Base-by-base conservation (phyloP, 2,329 filamentous ascomycete species). In the Pseudopithomyces maydicus region DNA sequence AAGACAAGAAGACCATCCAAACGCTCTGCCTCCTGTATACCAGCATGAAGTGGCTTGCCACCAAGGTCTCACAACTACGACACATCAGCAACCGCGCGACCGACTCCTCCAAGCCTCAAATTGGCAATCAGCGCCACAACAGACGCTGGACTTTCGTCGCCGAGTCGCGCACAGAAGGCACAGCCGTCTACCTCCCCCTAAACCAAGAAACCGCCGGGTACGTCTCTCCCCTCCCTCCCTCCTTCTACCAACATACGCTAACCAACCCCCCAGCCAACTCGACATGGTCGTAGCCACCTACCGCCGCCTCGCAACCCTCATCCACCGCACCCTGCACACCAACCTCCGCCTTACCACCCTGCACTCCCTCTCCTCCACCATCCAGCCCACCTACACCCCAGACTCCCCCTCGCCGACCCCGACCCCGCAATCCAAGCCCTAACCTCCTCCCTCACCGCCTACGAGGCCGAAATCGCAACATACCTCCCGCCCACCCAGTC, bases 31-130 rank as follows among this genome's bases (percentile, higher is more conserved):
- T 97, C 38, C 81, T 99, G 35, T 96, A 97, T 75, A 97, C 93
- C 48, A 97, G 93, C 79, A 96, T 98, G 92, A 95, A 96, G 81
- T 99, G 95, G 95, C 85, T 99, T 35, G 88, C 90, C 19, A 89
- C 89, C 65, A 95, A 94, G 77, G 87, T 96, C 41, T 80, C 84
- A n/a, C 83, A 90, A 55, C 82, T 99, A 52, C 86, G 95, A 41
- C 88, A 94, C 70, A 92, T 97, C 68, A 94, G 91, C 19, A 82
- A 84, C 51, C 87, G 89, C 58, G 87, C 90, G 44, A 85, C 86
- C 36, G 87, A 92, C 74, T 87, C 86, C 32, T 84, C 87, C 62
- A 78, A 82, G 41, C 82, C 74, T 50, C 74, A 76, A 26, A 65
- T 72, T 23, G 78, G 70, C 54, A 76, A 70, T 23, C 74, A 72